These are phyloP conservation scores for Paecilomyces fulvus DNA, from an alignment of 2,329 filamentous ascomycete species.

Conservation along the genomic window DNA sequence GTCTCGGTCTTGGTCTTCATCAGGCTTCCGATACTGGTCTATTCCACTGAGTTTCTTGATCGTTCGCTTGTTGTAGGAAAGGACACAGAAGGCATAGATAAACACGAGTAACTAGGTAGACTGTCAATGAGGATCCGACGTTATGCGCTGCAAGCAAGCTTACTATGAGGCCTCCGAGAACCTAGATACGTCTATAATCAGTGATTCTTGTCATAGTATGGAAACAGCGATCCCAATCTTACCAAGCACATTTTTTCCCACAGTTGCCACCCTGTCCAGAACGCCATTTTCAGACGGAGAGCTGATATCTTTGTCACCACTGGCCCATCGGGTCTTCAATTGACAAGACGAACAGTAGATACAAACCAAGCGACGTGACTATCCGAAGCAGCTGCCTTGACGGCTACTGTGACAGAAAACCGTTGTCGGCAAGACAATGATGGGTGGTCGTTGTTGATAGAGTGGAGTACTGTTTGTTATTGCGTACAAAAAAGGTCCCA, in stretches of 20 bases:
- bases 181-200: constrained; percentile 41
- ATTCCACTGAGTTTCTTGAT: constrained; percentile 55
- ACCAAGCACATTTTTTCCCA: constrained; percentile 92
- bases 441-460: not conserved
- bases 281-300: not conserved
- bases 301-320: not conserved
- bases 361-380: not conserved
- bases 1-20: constrained; percentile 44
- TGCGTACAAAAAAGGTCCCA: not conserved
- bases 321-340: not conserved
- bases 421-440: not conserved
- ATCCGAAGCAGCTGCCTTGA: not conserved
- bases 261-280: constrained; percentile 34
- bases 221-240: constrained; percentile 28
- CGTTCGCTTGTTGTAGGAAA: constrained; percentile 48
- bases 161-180: constrained; percentile 63
- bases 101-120: constrained; percentile 53
- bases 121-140: constrained; percentile 16
- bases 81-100: constrained; percentile 56
- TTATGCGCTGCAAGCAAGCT: constrained; percentile 6
- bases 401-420: not conserved
- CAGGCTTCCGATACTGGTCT: constrained; percentile 56
- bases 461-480: not conserved
- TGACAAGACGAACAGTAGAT: not conserved
- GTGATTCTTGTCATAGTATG: not conserved